Base-by-base conservation (phyloP, 1,139 yeast genomes). In the Yamadazyma pseudoaaseri region DNA sequence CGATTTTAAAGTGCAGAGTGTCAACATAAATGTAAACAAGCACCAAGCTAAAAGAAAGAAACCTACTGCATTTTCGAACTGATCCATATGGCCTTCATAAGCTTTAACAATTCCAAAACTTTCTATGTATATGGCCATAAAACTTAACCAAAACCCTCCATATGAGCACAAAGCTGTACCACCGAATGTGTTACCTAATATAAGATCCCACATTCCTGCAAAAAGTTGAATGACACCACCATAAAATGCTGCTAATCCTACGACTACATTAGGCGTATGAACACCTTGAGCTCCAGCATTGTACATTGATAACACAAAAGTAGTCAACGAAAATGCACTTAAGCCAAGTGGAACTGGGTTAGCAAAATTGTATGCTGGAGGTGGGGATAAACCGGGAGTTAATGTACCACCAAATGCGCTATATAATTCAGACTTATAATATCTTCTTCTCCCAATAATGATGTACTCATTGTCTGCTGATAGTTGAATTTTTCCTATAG, bases 61-160 rank as follows among this genome's bases (percentile, higher is more conserved):
- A 2, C 81, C 89, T 38, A 77, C 52, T 1, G 81, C 81, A 43
- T 72, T 72, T 11, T 54, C 56, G 32, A 76, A 62, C 48, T 57
- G 61, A 32, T 68, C 74, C 6, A 62, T 62, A 1, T 63, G 55
- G 2, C 62, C 62, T 2, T 58, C 60, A 47, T 82, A 82, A 15
- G 80, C 73, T 4, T 67, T 60, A 2, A 61, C 54, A 34, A 79
- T 70, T 12, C 78, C 81, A 55, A 82, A 81, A 30, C 70, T 65
- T 33, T 77, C 73, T 35, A 75, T 60, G 37, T 76, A 55, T 27
- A 81, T 70, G 28, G 81, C 75, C 17, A 82, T 81, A 52, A 73
- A 81, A 15, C 81, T 63, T 37, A 82, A 62, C 86, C 90, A 84
- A 58, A 82, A 84, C 7, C 85, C 86, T 34, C 90, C 90, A 52